Conservation (phyloP, 148 eudicot species). For the Silene uniflora region DNA sequence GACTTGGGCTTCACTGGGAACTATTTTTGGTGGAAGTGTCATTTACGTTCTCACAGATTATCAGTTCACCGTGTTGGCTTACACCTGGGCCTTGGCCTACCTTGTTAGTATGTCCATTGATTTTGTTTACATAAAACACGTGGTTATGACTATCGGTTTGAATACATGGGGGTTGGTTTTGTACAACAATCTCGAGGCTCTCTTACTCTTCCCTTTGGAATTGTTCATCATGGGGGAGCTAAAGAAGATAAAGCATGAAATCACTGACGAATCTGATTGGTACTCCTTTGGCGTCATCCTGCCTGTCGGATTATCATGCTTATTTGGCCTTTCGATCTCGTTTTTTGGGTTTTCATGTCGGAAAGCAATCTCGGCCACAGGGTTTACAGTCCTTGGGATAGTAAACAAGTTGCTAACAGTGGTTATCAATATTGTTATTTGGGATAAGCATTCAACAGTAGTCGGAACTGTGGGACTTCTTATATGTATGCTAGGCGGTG, state of each 20-base stretch:
- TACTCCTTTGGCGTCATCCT: conserved; percentile 64
- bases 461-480: conserved; percentile 89
- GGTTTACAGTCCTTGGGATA: conserved; percentile 94
- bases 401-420: conserved; percentile 89
- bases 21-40: conserved; percentile 87
- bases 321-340: conserved; percentile 91
- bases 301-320: conserved; percentile 83
- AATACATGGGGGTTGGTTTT: conserved; percentile 98
- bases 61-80: conserved; percentile 85
- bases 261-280: conserved; percentile 87
- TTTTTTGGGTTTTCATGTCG: conserved; percentile 96
- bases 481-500: conserved; percentile 90
- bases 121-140: conserved; percentile 97
- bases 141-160: conserved; percentile 88
- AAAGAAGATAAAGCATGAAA: conserved; percentile 87
- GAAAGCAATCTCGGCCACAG: conserved; percentile 89
- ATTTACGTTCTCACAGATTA: conserved; percentile 87
- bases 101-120: conserved; percentile 92
- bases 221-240: conserved; percentile 90
- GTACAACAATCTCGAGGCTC: conserved; percentile 96
- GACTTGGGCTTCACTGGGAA: conserved; percentile 72
- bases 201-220: conserved; percentile 80
- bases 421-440: conserved; percentile 72
- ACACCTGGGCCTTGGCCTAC: conserved; percentile 93
- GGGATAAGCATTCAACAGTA: conserved; percentile 89